Evolutionary conservation across 768 basidiomycete species (phyloP).

Genomic region (Candolleomyces aberdarensis): DNA sequence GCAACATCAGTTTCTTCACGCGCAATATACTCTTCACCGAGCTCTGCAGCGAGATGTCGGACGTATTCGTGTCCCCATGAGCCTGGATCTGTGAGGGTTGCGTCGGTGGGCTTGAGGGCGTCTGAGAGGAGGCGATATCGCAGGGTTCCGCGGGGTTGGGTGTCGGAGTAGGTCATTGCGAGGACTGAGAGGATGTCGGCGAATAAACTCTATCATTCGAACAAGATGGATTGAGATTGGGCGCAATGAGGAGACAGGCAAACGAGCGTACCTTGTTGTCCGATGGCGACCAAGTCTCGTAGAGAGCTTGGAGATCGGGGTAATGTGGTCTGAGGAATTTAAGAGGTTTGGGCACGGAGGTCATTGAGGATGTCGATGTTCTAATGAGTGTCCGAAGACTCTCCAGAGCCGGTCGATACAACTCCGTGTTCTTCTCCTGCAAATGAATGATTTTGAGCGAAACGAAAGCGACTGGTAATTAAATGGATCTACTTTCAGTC

Average conservation of each 20-base stretch:
- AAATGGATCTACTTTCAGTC: constrained; percentile 66
- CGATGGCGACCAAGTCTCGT: constrained; percentile 77
- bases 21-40: constrained; percentile 85
- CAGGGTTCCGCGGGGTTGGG: constrained; percentile 92
- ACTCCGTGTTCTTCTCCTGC: constrained; percentile 82
- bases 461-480: background rate
- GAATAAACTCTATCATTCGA: constrained; percentile 69
- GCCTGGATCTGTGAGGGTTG: constrained; percentile 84
- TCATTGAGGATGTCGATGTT: constrained; percentile 98
- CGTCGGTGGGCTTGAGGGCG: constrained; percentile 58
- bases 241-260: background rate
- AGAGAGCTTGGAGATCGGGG: constrained; percentile 77
- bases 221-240: background rate
- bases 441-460: constrained; percentile 17
- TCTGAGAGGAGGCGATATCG: constrained; percentile 86
- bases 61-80: constrained; percentile 99
- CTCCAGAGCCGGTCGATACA: constrained; percentile 90
- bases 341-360: constrained; percentile 96
- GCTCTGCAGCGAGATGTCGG: constrained; percentile 92
- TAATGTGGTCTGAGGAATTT: constrained; percentile 98
- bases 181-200: constrained; percentile 97
- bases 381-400: constrained; percentile 90
- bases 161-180: constrained; percentile 99
- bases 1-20: constrained; percentile 50
- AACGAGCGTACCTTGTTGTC: constrained; percentile 61